Base-by-base conservation (phyloP, 345 rosid species). In the Punica granatum region DNA sequence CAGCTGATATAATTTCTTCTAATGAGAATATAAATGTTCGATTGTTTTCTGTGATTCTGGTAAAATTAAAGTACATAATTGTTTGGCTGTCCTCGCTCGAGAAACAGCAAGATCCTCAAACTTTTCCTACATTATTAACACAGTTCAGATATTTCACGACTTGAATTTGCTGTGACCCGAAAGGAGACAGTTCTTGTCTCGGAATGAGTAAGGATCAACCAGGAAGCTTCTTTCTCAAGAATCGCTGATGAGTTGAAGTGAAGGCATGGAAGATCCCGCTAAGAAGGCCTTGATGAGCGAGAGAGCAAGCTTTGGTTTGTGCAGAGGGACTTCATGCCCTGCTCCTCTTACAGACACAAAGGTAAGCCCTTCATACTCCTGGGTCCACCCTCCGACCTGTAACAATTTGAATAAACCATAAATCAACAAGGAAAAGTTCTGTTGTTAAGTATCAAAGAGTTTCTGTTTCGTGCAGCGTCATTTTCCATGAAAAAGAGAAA, bases 351-450 rank as follows among this genome's bases (percentile, higher is more conserved):
- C 90, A 0, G 85, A 77, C n/a, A 90, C 97, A 58, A 93, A 93
- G 39, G 80, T 86, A 5, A 89, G 88, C 53, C 95, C 97, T 3
- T 69, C 88, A 23, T 89, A 93, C 72, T 89, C 94, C 75, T 93
- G 92, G 48, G 81, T 85, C 97, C 98, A 93, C 49, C 98, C 97
- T 62, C 96, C 98, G 19, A 93, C 98, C 98, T 92, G 87, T 74
- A 35, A 13, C 53, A 51, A 13, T 26, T 30, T 26, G 18, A 37
- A 59, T n/a, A 32, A 1, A 25, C 62, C 11, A 34, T 16, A n/a
- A 28, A 37, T 51, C 26, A 65, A 11, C 18, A 25, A 4, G 3
- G 2, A 0, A 53, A 25, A 12, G 6, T 46, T 46, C 23, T 14
- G 18, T 46, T 23, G 23, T 9, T 41, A 13, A 3, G 2, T 46